Evolutionary conservation across 257 asterid genomes (phyloP), one percentile per base, ranked within the genome.

Genomic region (Scutellaria galericulata): DNA sequence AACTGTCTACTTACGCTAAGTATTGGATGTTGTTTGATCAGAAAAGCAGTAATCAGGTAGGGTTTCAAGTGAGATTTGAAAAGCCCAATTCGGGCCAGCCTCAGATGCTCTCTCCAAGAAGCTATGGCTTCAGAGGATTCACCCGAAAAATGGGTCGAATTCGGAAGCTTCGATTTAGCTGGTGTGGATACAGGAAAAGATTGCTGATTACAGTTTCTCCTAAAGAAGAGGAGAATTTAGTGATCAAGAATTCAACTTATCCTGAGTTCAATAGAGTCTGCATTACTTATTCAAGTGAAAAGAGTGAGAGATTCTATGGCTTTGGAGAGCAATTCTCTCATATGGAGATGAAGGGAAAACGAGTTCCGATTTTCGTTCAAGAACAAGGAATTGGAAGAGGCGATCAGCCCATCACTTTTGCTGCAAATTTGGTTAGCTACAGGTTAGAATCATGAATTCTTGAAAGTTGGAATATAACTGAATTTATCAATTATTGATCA

Each of bases 321-420:
- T 91, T 94, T 48, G 98, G 98, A 8, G 96, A 91, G 91, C 97
- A 93, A 87, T 93, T 93, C 64, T 88, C 98, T 63, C 89, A 88
- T 53, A 84, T 93, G 89, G 87, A 93, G 65, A 89, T 93, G 9
- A 91, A 91, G 81, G 98, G 98, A 46, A 93, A 80, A 62, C 83
- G 75, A 64, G 96, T 93, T 6, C 98, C 98, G 0, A 91, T 93
- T 14, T 84, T 93, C 44, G 97, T 93, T 77, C 98, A 93, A 78
- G 98, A 93, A 77, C 98, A 93, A 73, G 98, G 98, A 35, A 93
- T 93, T 66, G 98, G 98, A 62, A 87, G 98, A 83, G 98, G 98
- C 4, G 98, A 91, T 66, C 98, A 93, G 48, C 98, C 98, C 15
- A 93, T 93, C 68, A 90, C 98, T 3, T 91, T 89, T 72, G 97